A percentile compares a stretch with the other conserved stretches of the same genome.
Conservation (phyloP, 2,329 filamentous ascomycete species). For the Huntiella omanensis region DNA sequence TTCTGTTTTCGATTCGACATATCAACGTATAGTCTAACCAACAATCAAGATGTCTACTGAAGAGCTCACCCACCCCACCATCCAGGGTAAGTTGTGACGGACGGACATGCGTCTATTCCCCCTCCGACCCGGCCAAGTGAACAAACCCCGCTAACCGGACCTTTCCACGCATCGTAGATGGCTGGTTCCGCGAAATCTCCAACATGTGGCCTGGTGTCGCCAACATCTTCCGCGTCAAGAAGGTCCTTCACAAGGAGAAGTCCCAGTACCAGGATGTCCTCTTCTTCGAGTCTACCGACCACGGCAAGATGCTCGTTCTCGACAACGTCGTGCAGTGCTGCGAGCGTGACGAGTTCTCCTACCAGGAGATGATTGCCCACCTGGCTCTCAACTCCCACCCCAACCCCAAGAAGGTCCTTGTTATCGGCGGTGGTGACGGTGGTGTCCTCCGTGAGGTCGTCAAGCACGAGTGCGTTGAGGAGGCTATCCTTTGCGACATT, state of each 20-base stretch:
- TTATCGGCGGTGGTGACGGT: slow-evolving; percentile 94
- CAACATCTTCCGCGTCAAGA: slow-evolving; percentile 95
- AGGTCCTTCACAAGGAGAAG: slow-evolving; percentile 98
- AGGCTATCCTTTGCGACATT: slow-evolving; percentile 94
- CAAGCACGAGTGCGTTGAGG: slow-evolving; percentile 95
- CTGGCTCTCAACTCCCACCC: slow-evolving; percentile 97
- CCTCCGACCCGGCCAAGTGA: neutral
- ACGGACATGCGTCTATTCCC: neutral
- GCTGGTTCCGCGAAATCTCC: slow-evolving; percentile 98
- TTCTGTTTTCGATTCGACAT: neutral
- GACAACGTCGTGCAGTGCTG: slow-evolving; percentile 99
- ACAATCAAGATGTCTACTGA: slow-evolving; percentile 21
- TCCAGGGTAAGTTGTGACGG: slow-evolving; percentile 29
- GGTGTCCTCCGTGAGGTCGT: slow-evolving; percentile 96
- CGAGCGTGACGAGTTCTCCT: slow-evolving; percentile 96
- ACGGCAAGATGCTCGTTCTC: slow-evolving; percentile 87
- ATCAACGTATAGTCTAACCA: neutral
- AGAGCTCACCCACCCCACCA: slow-evolving; percentile 37
- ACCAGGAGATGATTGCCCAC: slow-evolving; percentile 99
- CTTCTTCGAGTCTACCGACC: slow-evolving; percentile 94
- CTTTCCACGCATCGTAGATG: slow-evolving; percentile 42
- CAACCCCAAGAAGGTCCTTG: slow-evolving; percentile 92
- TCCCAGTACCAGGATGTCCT: slow-evolving; percentile 97
- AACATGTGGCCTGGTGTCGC: slow-evolving; percentile 99
- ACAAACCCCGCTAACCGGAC: slow-evolving; percentile 2